These are phyloP conservation scores for Calonectria naviculata DNA, from an alignment of 2,329 filamentous ascomycete species.

Conservation along the genomic window DNA sequence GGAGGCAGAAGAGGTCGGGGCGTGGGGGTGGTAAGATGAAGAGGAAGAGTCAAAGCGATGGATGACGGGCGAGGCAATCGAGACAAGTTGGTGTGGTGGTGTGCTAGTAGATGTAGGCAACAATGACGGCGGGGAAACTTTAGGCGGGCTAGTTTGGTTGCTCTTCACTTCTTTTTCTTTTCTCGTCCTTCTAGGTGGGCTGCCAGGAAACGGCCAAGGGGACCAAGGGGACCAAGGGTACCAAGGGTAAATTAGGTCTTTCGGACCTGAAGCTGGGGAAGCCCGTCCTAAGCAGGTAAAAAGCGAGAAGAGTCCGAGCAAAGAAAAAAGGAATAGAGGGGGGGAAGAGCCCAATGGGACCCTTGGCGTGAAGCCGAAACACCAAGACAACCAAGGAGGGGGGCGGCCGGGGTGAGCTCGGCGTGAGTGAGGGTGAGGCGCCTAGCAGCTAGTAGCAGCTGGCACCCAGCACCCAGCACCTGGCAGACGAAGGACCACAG, in stretches of 20 bases:
- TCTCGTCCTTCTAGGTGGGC: background rate
- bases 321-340: conserved; percentile 8
- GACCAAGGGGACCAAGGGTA: background rate
- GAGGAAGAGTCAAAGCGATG: background rate
- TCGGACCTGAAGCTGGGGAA: conserved; percentile 6
- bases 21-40: conserved; percentile 2
- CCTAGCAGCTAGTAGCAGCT: background rate
- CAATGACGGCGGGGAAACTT: conserved; percentile 11
- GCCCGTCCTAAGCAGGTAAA: background rate
- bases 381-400: background rate
- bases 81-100: conserved; percentile 29
- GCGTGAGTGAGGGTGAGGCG: background rate
- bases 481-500: background rate
- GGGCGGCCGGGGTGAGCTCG: background rate
- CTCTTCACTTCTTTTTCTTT: background rate
- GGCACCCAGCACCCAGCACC: background rate
- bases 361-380: conserved; percentile 7
- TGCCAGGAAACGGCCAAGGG: background rate
- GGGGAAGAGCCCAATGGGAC: background rate
- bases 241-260: background rate
- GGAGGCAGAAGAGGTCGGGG: background rate
- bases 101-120: conserved; percentile 3
- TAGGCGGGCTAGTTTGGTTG: background rate
- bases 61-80: conserved; percentile 5
- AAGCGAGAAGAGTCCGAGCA: conserved; percentile 8